Evolutionary conservation across 345 rosid species (phyloP), one percentile per base, ranked within the genome.

Genomic region (Camelina neglecta): DNA sequence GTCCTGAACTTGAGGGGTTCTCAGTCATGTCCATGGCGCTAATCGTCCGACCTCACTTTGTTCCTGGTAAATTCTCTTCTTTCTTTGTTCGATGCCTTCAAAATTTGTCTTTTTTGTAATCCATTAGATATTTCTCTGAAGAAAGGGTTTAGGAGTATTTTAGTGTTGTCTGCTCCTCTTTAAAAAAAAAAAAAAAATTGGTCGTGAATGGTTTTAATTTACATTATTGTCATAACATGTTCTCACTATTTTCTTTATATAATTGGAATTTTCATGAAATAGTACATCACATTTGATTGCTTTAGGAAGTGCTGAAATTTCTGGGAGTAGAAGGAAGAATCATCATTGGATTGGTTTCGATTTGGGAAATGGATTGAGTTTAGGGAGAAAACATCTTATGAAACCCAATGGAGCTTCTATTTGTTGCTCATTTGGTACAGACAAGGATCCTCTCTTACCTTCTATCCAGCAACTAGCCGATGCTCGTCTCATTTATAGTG

Each of bases 401-500:
- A 77, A 53, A 62, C 72, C 31, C 48, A 42, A 1, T 38, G 64
- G 76, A 72, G 51, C 65, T 75, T 70, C 64, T 45, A 49, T 81
- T 58, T 79, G 70, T 49, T 86, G 87, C 68, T 83, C 88, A 0
- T 64, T 61, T 69, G 73, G 70, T 55, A 41, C 71, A 21, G 83
- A 83, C 67, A 72, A 82, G 50, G 79, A 81, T 63, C 81, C 67
- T 36, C 49, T 72, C 11, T 63, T 76, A 55, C 81, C 80, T 11
- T 67, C 81, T 65, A 5, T 45, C 56, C 82, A 77, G 35, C 71
- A 73, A 47, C 51, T 87, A 61, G 53, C 64, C 33, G 84, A 85
- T 75, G 92, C 94, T 2, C 84, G 85, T 67, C 81, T 93, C 58
- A 83, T 93, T 33, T 93, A 84, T 51, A 79, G 86, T 64, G 93